A percentile compares a stretch with the other conserved stretches of the same genome.
Conservation (phyloP, 495 filamentous ascomycete genomes). For the Xylaria acuta region DNA sequence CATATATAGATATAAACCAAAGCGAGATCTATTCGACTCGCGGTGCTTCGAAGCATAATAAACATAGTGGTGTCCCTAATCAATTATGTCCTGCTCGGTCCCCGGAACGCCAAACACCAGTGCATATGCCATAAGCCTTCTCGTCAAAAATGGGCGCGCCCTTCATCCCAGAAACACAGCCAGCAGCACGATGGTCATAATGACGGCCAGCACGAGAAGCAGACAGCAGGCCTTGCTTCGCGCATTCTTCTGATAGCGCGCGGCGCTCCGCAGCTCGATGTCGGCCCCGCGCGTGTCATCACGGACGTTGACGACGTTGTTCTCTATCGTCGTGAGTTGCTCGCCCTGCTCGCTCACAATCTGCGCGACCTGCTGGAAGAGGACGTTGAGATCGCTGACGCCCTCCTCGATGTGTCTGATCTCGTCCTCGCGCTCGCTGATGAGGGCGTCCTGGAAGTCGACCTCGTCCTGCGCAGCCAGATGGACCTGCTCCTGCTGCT, state of each 20-base stretch:
- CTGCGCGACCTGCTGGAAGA: constrained; percentile 95
- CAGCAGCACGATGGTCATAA: constrained; percentile 85
- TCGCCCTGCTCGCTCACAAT: constrained; percentile 95
- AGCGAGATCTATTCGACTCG: background rate
- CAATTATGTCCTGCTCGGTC: background rate
- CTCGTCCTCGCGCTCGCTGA: constrained; percentile 93
- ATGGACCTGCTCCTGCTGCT: constrained; percentile 78
- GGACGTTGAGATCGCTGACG: constrained; percentile 92
- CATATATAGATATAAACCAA: constrained; percentile 16
- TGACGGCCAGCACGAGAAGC: constrained; percentile 86
- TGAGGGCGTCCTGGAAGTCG: constrained; percentile 94
- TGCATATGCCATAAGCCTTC: background rate
- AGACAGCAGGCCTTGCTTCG: constrained; percentile 91
- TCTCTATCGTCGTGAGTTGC: constrained; percentile 83
- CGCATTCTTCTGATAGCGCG: constrained; percentile 90
- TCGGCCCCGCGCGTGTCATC: constrained; percentile 84
- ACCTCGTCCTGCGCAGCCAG: constrained; percentile 94
- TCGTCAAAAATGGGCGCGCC: background rate
- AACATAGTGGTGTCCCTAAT: background rate
- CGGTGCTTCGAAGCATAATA: constrained; percentile 1
- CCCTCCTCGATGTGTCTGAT: constrained; percentile 97
- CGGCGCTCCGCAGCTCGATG: constrained; percentile 79
- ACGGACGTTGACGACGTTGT: constrained; percentile 82
- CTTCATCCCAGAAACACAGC: constrained; percentile 74
- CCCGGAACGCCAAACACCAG: constrained; percentile 21